Base-by-base conservation (phyloP, 306 rosid genomes). In the Begonia loranthoides region DNA sequence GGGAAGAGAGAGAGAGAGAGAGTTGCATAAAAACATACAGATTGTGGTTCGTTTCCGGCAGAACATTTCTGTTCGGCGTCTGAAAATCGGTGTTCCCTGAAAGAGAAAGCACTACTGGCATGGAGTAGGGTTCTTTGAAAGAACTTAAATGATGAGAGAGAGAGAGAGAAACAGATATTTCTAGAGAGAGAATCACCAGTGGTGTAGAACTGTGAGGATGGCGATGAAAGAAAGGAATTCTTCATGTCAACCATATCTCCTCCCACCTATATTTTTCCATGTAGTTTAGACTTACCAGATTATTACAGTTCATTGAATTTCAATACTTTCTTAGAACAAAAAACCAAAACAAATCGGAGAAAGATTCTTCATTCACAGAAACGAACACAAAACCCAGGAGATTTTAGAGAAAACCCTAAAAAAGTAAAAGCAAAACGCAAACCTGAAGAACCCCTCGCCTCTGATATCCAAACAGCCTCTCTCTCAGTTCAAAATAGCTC, bases 11-110 rank as follows among this genome's bases (percentile, higher is more conserved):
- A 28, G 15, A 3, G 45, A 41, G 13, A 41, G 1, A 41, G 45
- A 9, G 13, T 9, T 41, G 51, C 7, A 12, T 0, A 34, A 47
- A 13, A 39, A 49, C 85, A 64, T 70, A 81, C 89, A 5, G 28
- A 49, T 51, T 55, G 47, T 69, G 61, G 43, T 68, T 66, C 69
- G 50, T 73, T 24, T 67, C 70, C 54, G 63, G 34, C 46, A 61
- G 64, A 36, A 57, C 54, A 55, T 69, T 60, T 63, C 70, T 61
- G 51, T 53, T 52, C 56, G 54, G 54, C 52, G 59, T 46, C 33
- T 65, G 71, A 65, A 17, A 53, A 14, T 76, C 82, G 54, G 62
- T 61, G 22, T 60, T 45, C 15, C 80, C 92, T 74, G 76, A 22
- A 64, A 28, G 56, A 15, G 24, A 41, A 11, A 41, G 62, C 36